Evolutionary conservation across 2,329 filamentous ascomycete genomes (phyloP), one percentile per base, ranked within the genome.

Genomic region (Hansfordia pulvinata): DNA sequence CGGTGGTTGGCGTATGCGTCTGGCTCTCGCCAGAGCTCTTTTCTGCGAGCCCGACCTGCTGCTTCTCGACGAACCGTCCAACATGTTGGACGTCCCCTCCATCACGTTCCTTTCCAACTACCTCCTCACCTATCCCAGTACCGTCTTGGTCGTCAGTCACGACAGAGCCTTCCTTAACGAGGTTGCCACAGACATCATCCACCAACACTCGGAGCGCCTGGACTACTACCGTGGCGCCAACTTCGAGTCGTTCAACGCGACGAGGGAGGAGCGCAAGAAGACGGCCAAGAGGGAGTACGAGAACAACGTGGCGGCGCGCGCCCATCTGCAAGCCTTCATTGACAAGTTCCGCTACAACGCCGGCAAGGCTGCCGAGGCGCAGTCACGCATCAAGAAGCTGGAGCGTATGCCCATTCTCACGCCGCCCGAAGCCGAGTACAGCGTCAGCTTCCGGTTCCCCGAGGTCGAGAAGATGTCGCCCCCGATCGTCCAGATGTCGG

Each of bases 31-130:
- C 9, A 69, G 90, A 67, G 90, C 90, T 10, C 70, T 98, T 19
- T 98, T 98, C 64, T 98, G 90, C 60, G 90, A 98, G 52, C 90
- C 90, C 22, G 90, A 98, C 56, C 64, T 98, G 27, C 60, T 98
- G 32, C 69, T 98, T 51, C 84, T 98, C 41, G 90, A 98, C 62
- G 90, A 98, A 74, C 90, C 90, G 59, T 96, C 88, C 30, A 96
- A 96, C 75, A 96, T 96, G 88, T 85, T 98, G 83, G 90, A 96
- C 58, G 90, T 98, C 31, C 90, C 90, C n/a, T 96, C 90, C 14
- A 96, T 98, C 48, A 92, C 90, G 30, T 98, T 96, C 71, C 69
- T 98, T 50, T 81, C 88, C 25, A 88, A 86, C 46, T 98, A 98
- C 49, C 77, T 98, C 7, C 86, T 94, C 53, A 65, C 64, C 25